Conservation (phyloP, 257 asterid genomes). For the Penstemon barbatus region DNA sequence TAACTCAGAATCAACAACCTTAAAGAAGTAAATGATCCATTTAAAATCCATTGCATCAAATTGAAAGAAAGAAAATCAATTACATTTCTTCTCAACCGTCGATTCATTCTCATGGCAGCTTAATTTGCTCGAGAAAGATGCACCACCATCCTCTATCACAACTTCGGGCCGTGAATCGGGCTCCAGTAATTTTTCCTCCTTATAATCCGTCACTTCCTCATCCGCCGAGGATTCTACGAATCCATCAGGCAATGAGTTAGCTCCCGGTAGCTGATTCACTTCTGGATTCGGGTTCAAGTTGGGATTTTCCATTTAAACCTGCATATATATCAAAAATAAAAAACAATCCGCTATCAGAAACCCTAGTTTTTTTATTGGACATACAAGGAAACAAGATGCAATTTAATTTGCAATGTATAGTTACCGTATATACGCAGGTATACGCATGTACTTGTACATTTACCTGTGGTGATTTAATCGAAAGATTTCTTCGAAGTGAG, state of each 20-base stretch:
- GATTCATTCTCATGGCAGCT: slow-evolving; percentile 32
- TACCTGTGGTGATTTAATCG: no score
- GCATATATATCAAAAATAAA: slow-evolving; percentile 7
- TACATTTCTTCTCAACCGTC: slow-evolving; percentile 38
- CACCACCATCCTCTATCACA: slow-evolving; percentile 38
- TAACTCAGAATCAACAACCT: no score
- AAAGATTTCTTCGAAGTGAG: no score
- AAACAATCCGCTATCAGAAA: no score
- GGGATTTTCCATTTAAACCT: slow-evolving; percentile 61
- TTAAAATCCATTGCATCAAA: slow-evolving; percentile 8
- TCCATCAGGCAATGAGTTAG: slow-evolving; percentile 88
- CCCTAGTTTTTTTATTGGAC: no score
- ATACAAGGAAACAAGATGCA: no score
- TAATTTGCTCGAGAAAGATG: slow-evolving; percentile 22
- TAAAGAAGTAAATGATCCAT: neutral
- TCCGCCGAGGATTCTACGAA: slow-evolving; percentile 71
- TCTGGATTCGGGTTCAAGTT: slow-evolving; percentile 39
- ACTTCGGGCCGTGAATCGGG: slow-evolving; percentile 48
- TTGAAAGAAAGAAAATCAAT: slow-evolving; percentile 10
- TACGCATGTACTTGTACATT: no score
- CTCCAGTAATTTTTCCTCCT: slow-evolving; percentile 69
- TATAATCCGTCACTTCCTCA: slow-evolving; percentile 52
- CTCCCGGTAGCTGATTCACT: slow-evolving; percentile 83
- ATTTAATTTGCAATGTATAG: no score
- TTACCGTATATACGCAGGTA: no score